Evolutionary conservation across 345 rosid genomes (phyloP).

Genomic region (Hypericum perforatum): DNA sequence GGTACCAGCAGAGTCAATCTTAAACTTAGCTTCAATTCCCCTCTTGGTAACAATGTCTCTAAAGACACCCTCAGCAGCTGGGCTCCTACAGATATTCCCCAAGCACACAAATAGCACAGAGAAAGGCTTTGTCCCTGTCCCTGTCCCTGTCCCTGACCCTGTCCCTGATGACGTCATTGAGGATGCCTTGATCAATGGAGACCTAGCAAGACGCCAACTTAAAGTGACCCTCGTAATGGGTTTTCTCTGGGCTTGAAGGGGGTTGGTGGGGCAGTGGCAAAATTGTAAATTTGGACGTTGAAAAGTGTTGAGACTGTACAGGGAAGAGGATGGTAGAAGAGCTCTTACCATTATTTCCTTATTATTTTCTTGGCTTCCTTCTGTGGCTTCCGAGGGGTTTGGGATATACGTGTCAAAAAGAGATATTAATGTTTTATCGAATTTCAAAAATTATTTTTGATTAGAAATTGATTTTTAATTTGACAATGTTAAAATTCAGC

Average conservation of each 20-base stretch:
- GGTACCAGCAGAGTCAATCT: slow-evolving; percentile 91
- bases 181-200: slow-evolving; percentile 27
- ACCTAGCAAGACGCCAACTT: slow-evolving; percentile 11
- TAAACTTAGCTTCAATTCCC: slow-evolving; percentile 58
- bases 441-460: too few species aligned
- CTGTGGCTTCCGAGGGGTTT: too few species aligned
- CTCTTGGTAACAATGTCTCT: slow-evolving; percentile 63
- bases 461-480: too few species aligned
- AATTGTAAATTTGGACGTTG: slow-evolving; percentile 35
- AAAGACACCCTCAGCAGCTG: slow-evolving; percentile 95
- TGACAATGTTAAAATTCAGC: too few species aligned
- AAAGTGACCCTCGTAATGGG: slow-evolving; percentile 6
- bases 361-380: too few species aligned
- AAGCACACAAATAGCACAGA: slow-evolving; percentile 83
- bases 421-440: too few species aligned
- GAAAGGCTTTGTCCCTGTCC: slow-evolving; percentile 44
- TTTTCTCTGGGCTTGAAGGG: slow-evolving; percentile 1
- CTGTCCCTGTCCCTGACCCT: slow-evolving; percentile 2
- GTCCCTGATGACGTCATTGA: slow-evolving; percentile 26
- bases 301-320: not conserved
- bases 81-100: slow-evolving; percentile 92
- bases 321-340: too few species aligned
- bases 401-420: too few species aligned
- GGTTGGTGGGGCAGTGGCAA: slow-evolving; percentile 28
- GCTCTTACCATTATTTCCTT: too few species aligned